phyloP scores from a whole-genome alignment of 352 stramenopile genomes.

The Phytopythium aichiense region DNA sequence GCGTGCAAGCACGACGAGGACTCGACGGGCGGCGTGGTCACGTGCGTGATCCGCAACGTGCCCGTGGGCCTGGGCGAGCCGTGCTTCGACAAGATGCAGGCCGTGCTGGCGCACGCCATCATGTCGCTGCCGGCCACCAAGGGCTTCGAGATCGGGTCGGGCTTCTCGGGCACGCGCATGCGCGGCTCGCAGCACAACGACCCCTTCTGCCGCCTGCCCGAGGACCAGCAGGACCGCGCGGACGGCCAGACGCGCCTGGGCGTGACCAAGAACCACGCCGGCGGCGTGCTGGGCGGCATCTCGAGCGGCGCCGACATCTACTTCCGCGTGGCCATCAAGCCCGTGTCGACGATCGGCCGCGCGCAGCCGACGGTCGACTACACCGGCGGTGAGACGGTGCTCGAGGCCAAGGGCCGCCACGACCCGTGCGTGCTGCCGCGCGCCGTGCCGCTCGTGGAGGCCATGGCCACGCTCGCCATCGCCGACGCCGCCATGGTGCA shows the following conservation, averaged over 20 bases:
- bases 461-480: conserved; percentile 96
- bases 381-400: conserved; percentile 93
- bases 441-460: conserved; percentile 96
- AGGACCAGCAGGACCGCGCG: conserved; percentile 11
- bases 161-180: conserved; percentile 95
- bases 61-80: conserved; percentile 95
- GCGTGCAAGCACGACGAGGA: conserved; percentile 88
- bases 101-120: conserved; percentile 97
- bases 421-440: conserved; percentile 98
- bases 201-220: conserved; percentile 82
- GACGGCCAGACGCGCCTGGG: conserved; percentile 47
- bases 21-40: conserved; percentile 94
- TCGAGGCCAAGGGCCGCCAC: conserved; percentile 97
- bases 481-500: conserved; percentile 97
- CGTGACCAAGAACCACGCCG: conserved; percentile 85
- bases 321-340: conserved; percentile 98
- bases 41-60: conserved; percentile 96
- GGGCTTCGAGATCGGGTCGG: conserved; percentile 97
- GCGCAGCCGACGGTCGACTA: conserved; percentile 94
- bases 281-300: conserved; percentile 98
- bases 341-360: conserved; percentile 97
- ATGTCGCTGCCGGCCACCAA: conserved; percentile 99
- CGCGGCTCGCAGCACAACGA: conserved; percentile 98
- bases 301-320: conserved; percentile 98
- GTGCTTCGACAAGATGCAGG: conserved; percentile 99